Percentiles rank a stretch among this genome's conserved stretches.
These are phyloP conservation scores for Cryphonectria nitschkei DNA, from an alignment of 2,329 filamentous ascomycete genomes.

Conservation along the genomic window DNA sequence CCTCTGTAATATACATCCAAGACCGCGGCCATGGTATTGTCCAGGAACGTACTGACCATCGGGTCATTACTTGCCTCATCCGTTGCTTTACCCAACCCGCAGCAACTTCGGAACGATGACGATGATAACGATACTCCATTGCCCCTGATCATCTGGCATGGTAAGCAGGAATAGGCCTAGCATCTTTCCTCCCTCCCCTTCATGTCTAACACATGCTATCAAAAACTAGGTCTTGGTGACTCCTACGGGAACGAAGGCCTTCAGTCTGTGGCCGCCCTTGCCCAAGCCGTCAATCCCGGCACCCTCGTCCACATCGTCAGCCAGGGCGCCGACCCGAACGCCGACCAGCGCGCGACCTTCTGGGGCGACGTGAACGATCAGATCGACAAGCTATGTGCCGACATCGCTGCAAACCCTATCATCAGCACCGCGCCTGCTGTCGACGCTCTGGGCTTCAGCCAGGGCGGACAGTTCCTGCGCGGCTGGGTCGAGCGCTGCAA, in stretches of 20 bases:
- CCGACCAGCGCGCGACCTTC: conserved; percentile 84
- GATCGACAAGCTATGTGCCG: conserved; percentile 75
- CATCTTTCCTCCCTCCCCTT: neutral
- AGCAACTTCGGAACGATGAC: conserved; percentile 35
- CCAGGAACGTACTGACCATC: conserved; percentile 34
- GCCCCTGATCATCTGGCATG: conserved; percentile 95
- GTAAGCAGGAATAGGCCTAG: conserved; percentile 34
- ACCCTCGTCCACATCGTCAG: conserved; percentile 83
- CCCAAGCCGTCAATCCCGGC: conserved; percentile 74
- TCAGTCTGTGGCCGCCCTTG: conserved; percentile 70
- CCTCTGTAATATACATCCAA: neutral
- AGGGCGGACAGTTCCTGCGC: conserved; percentile 95
- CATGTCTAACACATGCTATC: conserved; percentile 9
- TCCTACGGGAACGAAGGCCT: conserved; percentile 78
- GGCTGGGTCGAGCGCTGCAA: conserved; percentile 90
- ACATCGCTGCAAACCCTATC: conserved; percentile 75
- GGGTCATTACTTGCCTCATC: conserved; percentile 40
- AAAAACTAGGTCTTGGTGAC: conserved; percentile 60
- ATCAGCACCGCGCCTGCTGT: conserved; percentile 80
- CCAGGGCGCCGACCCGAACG: conserved; percentile 65
- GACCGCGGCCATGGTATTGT: conserved; percentile 35
- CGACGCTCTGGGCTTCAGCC: conserved; percentile 92
- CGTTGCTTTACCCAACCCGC: conserved; percentile 37
- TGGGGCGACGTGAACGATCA: conserved; percentile 87
- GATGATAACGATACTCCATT: conserved; percentile 68